Evolutionary conservation across 768 basidiomycete species (phyloP).

Genomic region (Termitomyces sp.): DNA sequence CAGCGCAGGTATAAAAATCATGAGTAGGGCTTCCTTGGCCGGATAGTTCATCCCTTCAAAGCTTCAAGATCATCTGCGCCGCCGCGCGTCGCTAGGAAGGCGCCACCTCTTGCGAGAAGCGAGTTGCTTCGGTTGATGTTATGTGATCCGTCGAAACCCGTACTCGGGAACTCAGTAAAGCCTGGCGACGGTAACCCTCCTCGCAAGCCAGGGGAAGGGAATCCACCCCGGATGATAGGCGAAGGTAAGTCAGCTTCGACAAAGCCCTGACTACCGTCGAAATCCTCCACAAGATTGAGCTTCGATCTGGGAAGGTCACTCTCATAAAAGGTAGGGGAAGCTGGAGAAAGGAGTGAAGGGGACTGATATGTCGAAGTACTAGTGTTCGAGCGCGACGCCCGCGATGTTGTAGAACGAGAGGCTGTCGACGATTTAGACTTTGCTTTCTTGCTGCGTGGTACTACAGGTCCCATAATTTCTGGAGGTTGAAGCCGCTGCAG

Average conservation of each 20-base stretch:
- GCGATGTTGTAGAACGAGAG: conserved; percentile 18
- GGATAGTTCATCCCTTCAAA: background rate
- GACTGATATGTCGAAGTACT: conserved; percentile 41
- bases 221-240: background rate
- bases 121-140: conserved; percentile 8
- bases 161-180: background rate
- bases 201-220: conserved; percentile 5
- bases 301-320: conserved; percentile 2
- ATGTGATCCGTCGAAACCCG: conserved; percentile 5
- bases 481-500: background rate
- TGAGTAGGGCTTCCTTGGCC: background rate
- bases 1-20: background rate
- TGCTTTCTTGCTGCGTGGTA: conserved; percentile 14
- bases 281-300: conserved; percentile 2
- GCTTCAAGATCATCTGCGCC: conserved; percentile 1
- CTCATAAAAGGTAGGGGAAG: conserved; percentile 25
- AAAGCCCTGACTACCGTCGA: conserved; percentile 15
- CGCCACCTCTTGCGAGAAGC: conserved; percentile 11
- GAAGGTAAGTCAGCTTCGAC: conserved; percentile 11
- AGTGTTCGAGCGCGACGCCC: conserved; percentile 18
- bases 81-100: conserved; percentile 15
- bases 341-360: conserved; percentile 35
- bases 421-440: conserved; percentile 28
- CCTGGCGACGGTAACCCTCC: conserved; percentile 7
- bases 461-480: background rate